Base-by-base conservation (phyloP, 192 early-diverging fungal species). In the Podila minutissima region DNA sequence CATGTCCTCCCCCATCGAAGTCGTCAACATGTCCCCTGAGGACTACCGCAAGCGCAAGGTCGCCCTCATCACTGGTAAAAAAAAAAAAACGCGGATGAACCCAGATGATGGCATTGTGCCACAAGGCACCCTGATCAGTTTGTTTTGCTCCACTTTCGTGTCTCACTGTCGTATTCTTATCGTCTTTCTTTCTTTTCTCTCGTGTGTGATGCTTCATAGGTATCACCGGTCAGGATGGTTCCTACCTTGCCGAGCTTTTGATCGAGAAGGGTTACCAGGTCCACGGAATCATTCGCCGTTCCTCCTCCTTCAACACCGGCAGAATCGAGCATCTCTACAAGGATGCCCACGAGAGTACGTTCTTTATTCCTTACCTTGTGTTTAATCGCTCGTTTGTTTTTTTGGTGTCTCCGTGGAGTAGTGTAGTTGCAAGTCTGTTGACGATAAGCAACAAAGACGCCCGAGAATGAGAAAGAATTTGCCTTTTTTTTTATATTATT, bases 221-320 rank as follows among this genome's bases (percentile, higher is more conserved):
- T 82, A 89, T 93, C 75, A 93, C 91, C 58, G 91, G 91, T 55
- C 91, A 93, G 75, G 91, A 93, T 72, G 91, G 91, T 38, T 91
- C 89, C 57, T 93, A 93, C 72, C 82, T 93, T 33, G 82, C 89
- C 4, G 92, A 93, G 67, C 85, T 93, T 49, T 76, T 93, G 26
- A 74, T 93, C 38, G 65, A 59, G 26, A 93, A 92, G 83, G 91
- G 90, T 74, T 93, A 93, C 74, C 86, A 81, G 59, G 92, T 93
- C 51, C 92, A 93, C 61, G 92, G 92, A 59, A 91, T 93, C 71
- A 91, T 93, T 62, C 88, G 92, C 57, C 85, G 92, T 50, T 93
- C 92, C 12, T 93, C 92, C 26, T 93, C 92, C 10, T 93, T 93
- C 84, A 93, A 93, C 71, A 93, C 92, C 31, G 91, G 91, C n/a